phyloP scores from a whole-genome alignment of 1,284 basidiomycete species.

The Schizopora paradoxa region DNA sequence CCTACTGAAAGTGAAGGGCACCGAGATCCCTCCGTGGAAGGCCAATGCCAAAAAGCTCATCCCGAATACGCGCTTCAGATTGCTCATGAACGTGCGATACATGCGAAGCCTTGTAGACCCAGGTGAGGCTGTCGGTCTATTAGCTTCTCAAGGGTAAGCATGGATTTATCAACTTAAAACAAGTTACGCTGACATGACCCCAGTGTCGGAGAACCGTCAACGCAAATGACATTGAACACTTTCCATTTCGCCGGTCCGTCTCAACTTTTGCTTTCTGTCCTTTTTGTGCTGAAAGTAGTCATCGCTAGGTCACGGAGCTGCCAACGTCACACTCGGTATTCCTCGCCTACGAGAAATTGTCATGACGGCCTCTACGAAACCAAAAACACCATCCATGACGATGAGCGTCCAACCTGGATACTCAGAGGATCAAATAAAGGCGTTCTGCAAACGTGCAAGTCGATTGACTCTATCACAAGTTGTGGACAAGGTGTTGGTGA shows the following conservation, averaged over 20 bases:
- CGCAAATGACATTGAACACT: constrained; percentile 99
- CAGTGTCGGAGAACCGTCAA: constrained; percentile 97
- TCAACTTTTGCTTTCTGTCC: constrained; percentile 4
- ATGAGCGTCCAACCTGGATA: constrained; percentile 65
- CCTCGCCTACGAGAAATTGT: constrained; percentile 98
- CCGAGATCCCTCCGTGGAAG: constrained; percentile 31
- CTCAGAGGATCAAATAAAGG: constrained; percentile 53
- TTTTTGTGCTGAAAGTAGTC: constrained; percentile 11
- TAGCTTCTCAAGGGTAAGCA: constrained; percentile 94
- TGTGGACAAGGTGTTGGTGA: constrained; percentile 81
- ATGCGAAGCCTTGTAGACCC: constrained; percentile 93
- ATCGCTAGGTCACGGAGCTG: constrained; percentile 86
- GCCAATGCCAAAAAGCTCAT: constrained; percentile 48
- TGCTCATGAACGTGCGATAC: constrained; percentile 87
- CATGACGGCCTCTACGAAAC: constrained; percentile 96
- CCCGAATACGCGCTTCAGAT: constrained; percentile 60
- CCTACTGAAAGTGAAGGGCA: constrained; percentile 61
- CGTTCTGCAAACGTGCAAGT: constrained; percentile 89
- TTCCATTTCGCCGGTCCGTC: constrained; percentile 94
- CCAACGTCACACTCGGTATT: constrained; percentile 98
- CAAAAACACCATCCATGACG: constrained; percentile 98
- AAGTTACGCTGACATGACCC: constrained; percentile 13
- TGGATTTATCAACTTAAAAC: constrained; percentile 7
- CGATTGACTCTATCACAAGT: constrained; percentile 87
- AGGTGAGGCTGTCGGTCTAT: constrained; percentile 93